These are phyloP conservation scores for Ophiostoma fasciatum DNA, from an alignment of 2,329 filamentous ascomycete species.

Conservation along the genomic window DNA sequence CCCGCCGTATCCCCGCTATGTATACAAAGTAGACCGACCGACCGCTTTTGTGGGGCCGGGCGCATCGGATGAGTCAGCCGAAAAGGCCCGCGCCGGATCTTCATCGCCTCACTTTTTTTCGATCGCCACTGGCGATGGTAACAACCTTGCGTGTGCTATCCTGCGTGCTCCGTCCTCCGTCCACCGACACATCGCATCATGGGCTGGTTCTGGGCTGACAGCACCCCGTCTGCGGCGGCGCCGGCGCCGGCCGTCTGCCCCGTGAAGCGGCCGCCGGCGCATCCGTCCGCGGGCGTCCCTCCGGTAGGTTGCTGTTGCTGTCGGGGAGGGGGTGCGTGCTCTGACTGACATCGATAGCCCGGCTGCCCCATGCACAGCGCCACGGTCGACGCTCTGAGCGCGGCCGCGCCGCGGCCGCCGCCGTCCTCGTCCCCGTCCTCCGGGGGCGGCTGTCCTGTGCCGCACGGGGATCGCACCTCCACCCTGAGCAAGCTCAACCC, in stretches of 20 bases:
- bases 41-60: too few species aligned
- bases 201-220: slow-evolving; percentile 52
- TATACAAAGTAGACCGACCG: too few species aligned
- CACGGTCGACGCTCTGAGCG: slow-evolving; percentile 31
- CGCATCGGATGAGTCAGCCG: too few species aligned
- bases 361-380: slow-evolving; percentile 44
- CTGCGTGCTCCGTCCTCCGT: too few species aligned
- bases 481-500: slow-evolving; percentile 42
- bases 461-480: slow-evolving; percentile 8
- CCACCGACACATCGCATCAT: too few species aligned
- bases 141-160: too few species aligned
- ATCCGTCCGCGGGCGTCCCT: slow-evolving; percentile 19
- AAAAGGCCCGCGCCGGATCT: too few species aligned
- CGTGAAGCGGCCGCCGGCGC: slow-evolving; percentile 6
- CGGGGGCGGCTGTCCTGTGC: slow-evolving; percentile 17
- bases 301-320: slow-evolving; percentile 20
- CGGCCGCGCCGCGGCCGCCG: slow-evolving; percentile 8
- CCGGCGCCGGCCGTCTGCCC: slow-evolving; percentile 5
- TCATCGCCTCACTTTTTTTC: too few species aligned
- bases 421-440: slow-evolving; percentile 20
- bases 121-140: too few species aligned
- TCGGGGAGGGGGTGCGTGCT: not conserved
- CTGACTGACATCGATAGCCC: slow-evolving; percentile 21
- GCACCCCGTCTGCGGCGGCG: slow-evolving; percentile 18
- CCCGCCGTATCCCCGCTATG: too few species aligned